Conservation (phyloP, 1,139 yeast species). For the Pichia sp. region DNA sequence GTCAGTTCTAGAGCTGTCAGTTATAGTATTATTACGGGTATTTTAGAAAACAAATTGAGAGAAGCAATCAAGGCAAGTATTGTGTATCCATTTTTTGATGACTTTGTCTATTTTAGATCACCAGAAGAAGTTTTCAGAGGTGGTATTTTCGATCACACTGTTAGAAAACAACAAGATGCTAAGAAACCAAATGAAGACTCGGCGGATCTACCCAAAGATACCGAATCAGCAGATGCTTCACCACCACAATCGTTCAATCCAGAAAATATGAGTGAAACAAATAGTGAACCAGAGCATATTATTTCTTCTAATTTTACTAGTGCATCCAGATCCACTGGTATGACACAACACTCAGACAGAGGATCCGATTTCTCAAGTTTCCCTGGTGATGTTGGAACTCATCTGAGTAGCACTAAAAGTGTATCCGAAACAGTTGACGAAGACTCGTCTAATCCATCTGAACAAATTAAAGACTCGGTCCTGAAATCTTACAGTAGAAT, state of each 20-base stretch:
- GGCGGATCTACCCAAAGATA: no score
- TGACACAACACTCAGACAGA: neutral
- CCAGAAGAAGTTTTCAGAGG: constrained; percentile 73
- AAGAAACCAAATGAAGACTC: no score
- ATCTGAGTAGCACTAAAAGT: neutral
- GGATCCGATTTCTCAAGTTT: neutral
- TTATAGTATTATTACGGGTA: constrained; percentile 73
- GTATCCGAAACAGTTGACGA: neutral
- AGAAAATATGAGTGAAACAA: neutral
- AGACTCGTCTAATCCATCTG: constrained; percentile 1
- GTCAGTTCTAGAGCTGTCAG: constrained; percentile 82
- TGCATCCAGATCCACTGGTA: no score
- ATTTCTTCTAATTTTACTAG: neutral
- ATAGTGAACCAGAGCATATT: neutral
- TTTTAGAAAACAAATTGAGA: constrained; percentile 73
- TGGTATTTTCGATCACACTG: constrained; percentile 76
- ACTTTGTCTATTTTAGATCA: constrained; percentile 69
- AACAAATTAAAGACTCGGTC: constrained; percentile 27
- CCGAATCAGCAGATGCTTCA: neutral
- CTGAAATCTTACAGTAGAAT: constrained; percentile 52
- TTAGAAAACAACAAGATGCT: neutral
- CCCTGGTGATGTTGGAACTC: neutral
- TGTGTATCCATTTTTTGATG: constrained; percentile 89
- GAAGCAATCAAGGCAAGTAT: constrained; percentile 78
- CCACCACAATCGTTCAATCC: constrained; percentile 13